Evolutionary conservation across 352 stramenopile species (phyloP).

Genomic region (Globisporangium megalacanthum): DNA sequence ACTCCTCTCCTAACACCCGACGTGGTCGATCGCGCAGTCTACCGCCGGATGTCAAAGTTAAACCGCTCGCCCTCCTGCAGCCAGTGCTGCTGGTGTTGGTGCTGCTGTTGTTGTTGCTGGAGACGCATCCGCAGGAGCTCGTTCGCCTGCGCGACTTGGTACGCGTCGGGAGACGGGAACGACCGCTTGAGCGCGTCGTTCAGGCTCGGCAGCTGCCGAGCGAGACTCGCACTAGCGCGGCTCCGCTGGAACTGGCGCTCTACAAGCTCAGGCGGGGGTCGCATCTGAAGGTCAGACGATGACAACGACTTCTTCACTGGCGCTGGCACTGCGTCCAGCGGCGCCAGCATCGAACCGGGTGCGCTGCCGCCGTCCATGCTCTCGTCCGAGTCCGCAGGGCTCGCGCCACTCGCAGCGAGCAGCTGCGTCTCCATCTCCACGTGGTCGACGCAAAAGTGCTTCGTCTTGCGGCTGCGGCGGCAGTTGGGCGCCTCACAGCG

Average conservation of each 20-base stretch:
- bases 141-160: neutral
- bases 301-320: constrained; percentile 8
- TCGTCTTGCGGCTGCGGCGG: constrained; percentile 67
- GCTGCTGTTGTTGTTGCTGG: no score
- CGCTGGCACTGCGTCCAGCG: no score
- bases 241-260: constrained; percentile 15
- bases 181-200: constrained; percentile 36
- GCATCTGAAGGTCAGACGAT: constrained; percentile 4
- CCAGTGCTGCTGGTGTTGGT: neutral
- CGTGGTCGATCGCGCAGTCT: no score
- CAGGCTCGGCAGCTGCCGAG: constrained; percentile 29
- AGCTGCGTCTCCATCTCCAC: constrained; percentile 55
- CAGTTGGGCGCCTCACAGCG: constrained; percentile 66
- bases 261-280: no score
- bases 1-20: no score
- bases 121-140: neutral
- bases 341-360: no score
- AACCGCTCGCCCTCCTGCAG: neutral
- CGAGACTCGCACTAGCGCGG: constrained; percentile 14
- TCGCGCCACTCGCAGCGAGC: constrained; percentile 11
- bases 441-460: constrained; percentile 73
- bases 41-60: constrained; percentile 7
- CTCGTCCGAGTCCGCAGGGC: constrained; percentile 40
- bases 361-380: constrained; percentile 30
- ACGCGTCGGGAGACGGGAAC: constrained; percentile 11